Evolutionary conservation across 2,329 filamentous ascomycete species (phyloP).

Genomic region (Ophiostoma pallidulum): DNA sequence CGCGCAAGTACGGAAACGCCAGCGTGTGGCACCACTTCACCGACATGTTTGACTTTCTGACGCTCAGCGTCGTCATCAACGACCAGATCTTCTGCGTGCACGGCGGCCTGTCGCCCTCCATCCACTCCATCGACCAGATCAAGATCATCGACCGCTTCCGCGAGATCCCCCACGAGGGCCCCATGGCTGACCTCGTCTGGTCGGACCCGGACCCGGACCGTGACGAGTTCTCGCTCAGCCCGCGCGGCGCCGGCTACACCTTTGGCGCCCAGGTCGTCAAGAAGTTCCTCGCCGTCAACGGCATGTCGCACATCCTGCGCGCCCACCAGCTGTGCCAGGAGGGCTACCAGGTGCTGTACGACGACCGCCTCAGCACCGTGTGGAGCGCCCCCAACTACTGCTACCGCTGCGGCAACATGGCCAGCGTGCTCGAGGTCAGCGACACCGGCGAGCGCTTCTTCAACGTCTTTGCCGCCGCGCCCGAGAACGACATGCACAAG

Average conservation of each 20-base stretch:
- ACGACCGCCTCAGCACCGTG: constrained; percentile 87
- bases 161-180: constrained; percentile 96
- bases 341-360: constrained; percentile 93
- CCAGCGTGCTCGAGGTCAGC: constrained; percentile 91
- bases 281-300: constrained; percentile 95
- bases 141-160: constrained; percentile 99
- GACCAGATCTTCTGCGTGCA: constrained; percentile 99
- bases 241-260: constrained; percentile 89
- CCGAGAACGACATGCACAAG: constrained; percentile 87
- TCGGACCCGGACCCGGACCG: constrained; percentile 95
- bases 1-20: constrained; percentile 94
- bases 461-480: constrained; percentile 95
- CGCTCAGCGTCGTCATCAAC: constrained; percentile 93
- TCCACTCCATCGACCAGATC: constrained; percentile 98
- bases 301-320: constrained; percentile 93
- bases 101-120: constrained; percentile 77
- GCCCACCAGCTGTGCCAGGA: constrained; percentile 99
- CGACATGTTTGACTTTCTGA: constrained; percentile 99
- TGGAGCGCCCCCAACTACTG: constrained; percentile 98
- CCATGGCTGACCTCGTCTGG: constrained; percentile 99
- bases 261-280: constrained; percentile 97
- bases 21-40: constrained; percentile 99
- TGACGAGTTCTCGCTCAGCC: constrained; percentile 92
- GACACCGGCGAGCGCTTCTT: constrained; percentile 89
- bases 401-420: constrained; percentile 93